phyloP scores from a whole-genome alignment of 768 basidiomycete genomes.

The Lactarius sanguifluus region DNA sequence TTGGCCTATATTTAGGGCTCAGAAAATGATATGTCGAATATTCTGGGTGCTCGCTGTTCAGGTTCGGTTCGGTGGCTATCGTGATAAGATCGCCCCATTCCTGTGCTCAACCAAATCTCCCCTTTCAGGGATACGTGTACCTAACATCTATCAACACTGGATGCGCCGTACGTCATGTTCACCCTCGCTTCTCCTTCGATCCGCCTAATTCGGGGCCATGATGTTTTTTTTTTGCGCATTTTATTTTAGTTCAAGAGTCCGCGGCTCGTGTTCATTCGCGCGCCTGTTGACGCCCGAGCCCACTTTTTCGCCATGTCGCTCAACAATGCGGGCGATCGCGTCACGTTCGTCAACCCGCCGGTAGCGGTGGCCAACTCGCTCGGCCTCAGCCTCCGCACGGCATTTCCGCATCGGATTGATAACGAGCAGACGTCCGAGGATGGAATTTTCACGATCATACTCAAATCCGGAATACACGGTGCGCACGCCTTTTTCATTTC shows the following conservation, averaged over 20 bases:
- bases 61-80: constrained; percentile 40
- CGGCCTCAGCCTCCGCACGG: constrained; percentile 40
- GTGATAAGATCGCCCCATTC: constrained; percentile 25
- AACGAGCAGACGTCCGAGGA: constrained; percentile 48
- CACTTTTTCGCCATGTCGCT: constrained; percentile 67
- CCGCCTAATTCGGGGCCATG: constrained; percentile 8
- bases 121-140: constrained; percentile 65
- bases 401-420: constrained; percentile 45
- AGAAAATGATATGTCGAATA: constrained; percentile 57
- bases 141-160: constrained; percentile 53
- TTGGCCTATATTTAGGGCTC: constrained; percentile 46
- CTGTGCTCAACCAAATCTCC: constrained; percentile 7
- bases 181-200: constrained; percentile 26
- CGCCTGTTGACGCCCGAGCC: constrained; percentile 46
- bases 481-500: neutral
- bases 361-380: constrained; percentile 41
- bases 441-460: constrained; percentile 53
- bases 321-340: constrained; percentile 56
- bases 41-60: constrained; percentile 60
- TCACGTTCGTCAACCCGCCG: constrained; percentile 48
- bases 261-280: constrained; percentile 65
- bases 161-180: constrained; percentile 44
- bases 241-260: constrained; percentile 44
- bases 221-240: constrained; percentile 23
- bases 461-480: constrained; percentile 40